phyloP scores from a whole-genome alignment of 2,329 filamentous ascomycete species.

The Claviceps monticola region DNA sequence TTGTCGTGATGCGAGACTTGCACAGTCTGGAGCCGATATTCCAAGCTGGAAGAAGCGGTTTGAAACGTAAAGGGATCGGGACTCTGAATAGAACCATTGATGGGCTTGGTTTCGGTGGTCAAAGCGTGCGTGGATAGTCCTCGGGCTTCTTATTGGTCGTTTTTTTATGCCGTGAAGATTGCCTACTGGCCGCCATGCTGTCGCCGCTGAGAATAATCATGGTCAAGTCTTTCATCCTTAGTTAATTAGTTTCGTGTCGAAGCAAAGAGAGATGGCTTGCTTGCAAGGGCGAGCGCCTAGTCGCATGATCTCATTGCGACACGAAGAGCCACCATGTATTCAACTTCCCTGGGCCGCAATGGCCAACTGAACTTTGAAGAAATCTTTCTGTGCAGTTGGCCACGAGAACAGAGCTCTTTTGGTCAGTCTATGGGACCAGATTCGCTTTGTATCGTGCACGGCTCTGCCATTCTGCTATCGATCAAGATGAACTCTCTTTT shows the following conservation, averaged over 20 bases:
- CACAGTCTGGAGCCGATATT: background rate
- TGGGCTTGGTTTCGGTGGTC: background rate
- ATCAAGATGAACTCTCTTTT: too few species aligned
- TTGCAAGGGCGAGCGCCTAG: background rate
- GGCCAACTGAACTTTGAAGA: background rate
- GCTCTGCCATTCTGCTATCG: background rate
- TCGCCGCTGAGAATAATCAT: background rate
- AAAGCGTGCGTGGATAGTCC: background rate
- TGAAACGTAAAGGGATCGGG: background rate
- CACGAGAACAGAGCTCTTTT: background rate
- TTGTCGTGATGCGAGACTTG: background rate
- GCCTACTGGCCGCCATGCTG: too few species aligned
- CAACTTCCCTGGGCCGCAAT: background rate
- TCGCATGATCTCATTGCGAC: background rate
- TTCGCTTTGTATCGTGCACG: background rate
- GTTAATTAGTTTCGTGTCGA: background rate
- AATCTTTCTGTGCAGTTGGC: too few species aligned
- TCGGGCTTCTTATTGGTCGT: background rate
- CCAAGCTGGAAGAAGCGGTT: background rate
- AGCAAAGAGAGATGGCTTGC: background rate
- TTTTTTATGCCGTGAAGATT: background rate
- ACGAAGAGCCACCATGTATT: background rate
- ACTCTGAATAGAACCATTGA: background rate
- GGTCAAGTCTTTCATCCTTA: background rate
- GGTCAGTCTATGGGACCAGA: background rate